Evolutionary conservation across 805 yeast species (phyloP).

Genomic region (Lipomyces japonicus): DNA sequence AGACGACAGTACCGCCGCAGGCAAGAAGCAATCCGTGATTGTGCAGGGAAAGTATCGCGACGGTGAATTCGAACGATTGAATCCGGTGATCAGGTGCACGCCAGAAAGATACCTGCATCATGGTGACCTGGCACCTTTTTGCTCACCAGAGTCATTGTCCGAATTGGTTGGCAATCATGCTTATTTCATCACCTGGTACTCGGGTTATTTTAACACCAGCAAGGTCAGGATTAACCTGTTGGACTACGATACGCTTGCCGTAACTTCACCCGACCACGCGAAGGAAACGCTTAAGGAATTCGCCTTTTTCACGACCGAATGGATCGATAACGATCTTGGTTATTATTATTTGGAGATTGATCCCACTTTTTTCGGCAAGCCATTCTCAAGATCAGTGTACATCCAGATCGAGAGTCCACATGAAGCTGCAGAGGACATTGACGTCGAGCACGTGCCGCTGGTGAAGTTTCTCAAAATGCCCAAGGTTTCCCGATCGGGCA

Average conservation of each 20-base stretch:
- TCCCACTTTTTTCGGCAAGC: constrained; percentile 61
- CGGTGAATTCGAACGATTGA: constrained; percentile 47
- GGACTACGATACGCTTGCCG: constrained; percentile 26
- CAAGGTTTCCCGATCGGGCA: constrained; percentile 16
- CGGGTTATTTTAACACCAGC: constrained; percentile 52
- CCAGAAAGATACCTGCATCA: constrained; percentile 63
- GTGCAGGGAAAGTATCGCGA: constrained; percentile 13
- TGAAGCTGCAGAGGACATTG: constrained; percentile 25
- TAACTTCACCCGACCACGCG: constrained; percentile 17
- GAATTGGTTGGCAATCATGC: constrained; percentile 56
- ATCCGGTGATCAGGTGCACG: constrained; percentile 80
- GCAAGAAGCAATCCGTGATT: neutral
- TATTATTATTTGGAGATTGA: constrained; percentile 57
- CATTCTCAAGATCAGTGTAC: constrained; percentile 52
- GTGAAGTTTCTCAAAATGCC: constrained; percentile 21
- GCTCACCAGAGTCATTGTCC: constrained; percentile 67
- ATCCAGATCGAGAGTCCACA: constrained; percentile 55
- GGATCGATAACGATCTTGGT: constrained; percentile 65
- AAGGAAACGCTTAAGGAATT: constrained; percentile 17
- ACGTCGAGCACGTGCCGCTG: constrained; percentile 25
- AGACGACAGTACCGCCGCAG: neutral
- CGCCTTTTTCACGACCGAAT: constrained; percentile 66
- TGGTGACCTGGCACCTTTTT: constrained; percentile 69
- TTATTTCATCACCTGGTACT: constrained; percentile 79
- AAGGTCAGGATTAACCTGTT: constrained; percentile 32